These are phyloP conservation scores for Penicillium paxilli DNA, from an alignment of 495 filamentous ascomycete species.

Conservation along the genomic window DNA sequence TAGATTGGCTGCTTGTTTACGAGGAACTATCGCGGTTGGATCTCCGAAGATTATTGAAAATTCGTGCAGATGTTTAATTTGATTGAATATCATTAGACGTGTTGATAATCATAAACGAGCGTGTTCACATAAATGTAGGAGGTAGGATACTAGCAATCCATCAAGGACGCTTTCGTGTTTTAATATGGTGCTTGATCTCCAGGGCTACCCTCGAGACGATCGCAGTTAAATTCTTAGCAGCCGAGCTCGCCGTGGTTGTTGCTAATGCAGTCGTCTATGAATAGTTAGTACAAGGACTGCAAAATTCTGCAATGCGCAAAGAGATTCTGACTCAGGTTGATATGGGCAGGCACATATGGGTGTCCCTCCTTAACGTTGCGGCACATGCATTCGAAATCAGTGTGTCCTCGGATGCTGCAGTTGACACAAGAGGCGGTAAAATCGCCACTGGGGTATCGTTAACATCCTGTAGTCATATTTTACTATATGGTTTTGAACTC, in stretches of 20 bases:
- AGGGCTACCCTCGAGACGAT: too few relatives aligned
- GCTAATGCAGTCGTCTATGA: conserved; percentile 22
- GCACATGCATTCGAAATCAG: conserved; percentile 21
- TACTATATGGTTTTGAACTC: background rate
- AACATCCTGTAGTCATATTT: background rate
- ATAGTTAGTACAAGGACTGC: background rate
- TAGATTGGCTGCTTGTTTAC: too few relatives aligned
- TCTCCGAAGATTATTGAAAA: background rate
- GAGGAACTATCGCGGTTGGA: background rate
- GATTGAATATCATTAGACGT: background rate
- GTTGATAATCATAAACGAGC: conserved; percentile 1
- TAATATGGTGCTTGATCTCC: background rate
- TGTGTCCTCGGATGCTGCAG: conserved; percentile 16
- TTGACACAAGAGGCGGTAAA: conserved; percentile 21
- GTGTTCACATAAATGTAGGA: conserved; percentile 7
- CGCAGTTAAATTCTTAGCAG: conserved; percentile 7
- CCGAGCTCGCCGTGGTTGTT: conserved; percentile 22
- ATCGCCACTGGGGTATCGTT: conserved; percentile 11
- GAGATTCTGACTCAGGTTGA: conserved; percentile 18
- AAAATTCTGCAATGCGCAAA: background rate
- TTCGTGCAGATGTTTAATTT: background rate
- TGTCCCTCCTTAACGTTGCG: conserved; percentile 14
- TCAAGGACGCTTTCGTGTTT: background rate
- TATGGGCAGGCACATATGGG: conserved; percentile 10
- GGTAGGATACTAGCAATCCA: background rate